Base-by-base conservation (phyloP, 1,284 basidiomycete genomes). In the Ceratobasidium sp. region DNA sequence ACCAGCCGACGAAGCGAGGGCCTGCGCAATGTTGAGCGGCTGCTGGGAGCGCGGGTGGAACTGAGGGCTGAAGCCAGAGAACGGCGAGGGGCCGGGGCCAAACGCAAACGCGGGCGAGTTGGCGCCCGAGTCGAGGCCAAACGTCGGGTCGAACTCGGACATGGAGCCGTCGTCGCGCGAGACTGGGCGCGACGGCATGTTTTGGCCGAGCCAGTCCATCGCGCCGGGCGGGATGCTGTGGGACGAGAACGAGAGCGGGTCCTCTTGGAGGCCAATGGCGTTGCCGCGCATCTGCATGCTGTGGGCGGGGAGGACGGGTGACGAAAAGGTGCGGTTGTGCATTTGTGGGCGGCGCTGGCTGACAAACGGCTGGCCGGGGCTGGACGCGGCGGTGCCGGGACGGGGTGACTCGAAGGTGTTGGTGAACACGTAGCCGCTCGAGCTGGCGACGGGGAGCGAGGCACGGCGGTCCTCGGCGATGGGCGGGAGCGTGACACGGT, bases 321-420 rank as follows among this genome's bases (percentile, higher is more conserved):
- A 48, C n/a, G 72, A 60, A 44, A 73, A 46, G 56, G 69, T 51
- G 67, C 72, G 51, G 18, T 18, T 25, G 53, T 67, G 67, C 61
- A 72, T 36, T 8, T 61, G 73, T 18, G 64, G 70, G 25, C 30
- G 44, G 42, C 61, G 46, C 12, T 59, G 48, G 73, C 21, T 33
- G 18, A 44, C 11, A 40, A 60, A 30, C 44, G 58, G 60, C 58
- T 49, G 60, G 42, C 54, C 46, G 54, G 54, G 38, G 56, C 54
- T 36, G 28, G 44, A 40, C 25, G 61, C 53, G n/a, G 66, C 49
- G 23, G 60, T 40, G 25, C 51, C 54, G n/a, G 73, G 73, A 28
- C 74, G 74, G 18, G 71, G 72, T 28, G 74, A 73, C 61, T 75
- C 74, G 61, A 73, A 75, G n/a, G 66, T 75, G 42, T 75, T 75